Base-by-base conservation (phyloP, 148 eudicot species). In the Rhododendron mucronatum region DNA sequence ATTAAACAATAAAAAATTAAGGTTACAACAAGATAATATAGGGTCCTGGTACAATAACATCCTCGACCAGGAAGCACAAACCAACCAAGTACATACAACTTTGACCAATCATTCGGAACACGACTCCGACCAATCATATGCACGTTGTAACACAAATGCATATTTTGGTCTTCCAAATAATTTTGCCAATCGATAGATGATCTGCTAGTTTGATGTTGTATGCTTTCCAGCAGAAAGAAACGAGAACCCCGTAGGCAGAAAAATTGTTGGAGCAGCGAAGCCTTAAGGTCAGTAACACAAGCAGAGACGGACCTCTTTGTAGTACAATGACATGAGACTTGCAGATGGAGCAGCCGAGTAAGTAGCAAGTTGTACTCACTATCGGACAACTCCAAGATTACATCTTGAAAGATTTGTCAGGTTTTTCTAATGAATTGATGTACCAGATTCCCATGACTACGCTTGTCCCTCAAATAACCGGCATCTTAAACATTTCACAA, bases 401-500 rank as follows among this genome's bases (percentile, higher is more conserved):
- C 82, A 48, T 48, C 18, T 5, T 9, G 1, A 44, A 45, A 78
- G 16, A 78, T 0, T 51, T 20, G 79, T 39, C 47, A 37, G 78
- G 44, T 33, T 74, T 51, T 51, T 9, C 7, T 7, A 3, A 44
- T 13, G 30, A 57, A 57, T 20, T 59, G 18, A 59, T 11, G 30
- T 33, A 51, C 65, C 23, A 61, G 39, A 75, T 39, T 59, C 80
- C 86, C 82, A 86, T 26, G 51, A 81, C 16, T 84, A 77, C 0
- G 73, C 37, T 41, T 45, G 76, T 51, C 84, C 88, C 80, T 90
- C 88, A 90, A 97, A 94, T 85, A 97, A 85, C 65, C 63, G 91
- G 71, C 83, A 73, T 91, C 98, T 94, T 89, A 97, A 86, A 81
- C 90, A 91, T 78, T 78, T 88, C 65, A 94, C 87, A 30, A 97